Conservation (phyloP, 2,329 filamentous ascomycete genomes). For the Amesomyces nigricolor region DNA sequence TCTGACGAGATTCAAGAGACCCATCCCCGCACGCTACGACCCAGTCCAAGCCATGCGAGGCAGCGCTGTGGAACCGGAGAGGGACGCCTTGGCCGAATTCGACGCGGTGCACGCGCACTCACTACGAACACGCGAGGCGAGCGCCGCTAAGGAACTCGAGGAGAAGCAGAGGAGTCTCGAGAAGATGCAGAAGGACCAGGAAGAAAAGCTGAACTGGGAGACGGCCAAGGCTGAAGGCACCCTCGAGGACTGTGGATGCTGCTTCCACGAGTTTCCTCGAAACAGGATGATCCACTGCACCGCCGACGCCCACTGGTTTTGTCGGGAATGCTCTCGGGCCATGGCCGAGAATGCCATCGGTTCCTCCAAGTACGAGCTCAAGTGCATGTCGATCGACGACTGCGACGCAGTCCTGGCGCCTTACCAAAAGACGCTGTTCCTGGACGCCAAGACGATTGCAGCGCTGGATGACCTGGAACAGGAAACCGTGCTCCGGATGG, state of each 20-base stretch:
- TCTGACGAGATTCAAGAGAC: slow-evolving; percentile 30
- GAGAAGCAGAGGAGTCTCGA: slow-evolving; percentile 29
- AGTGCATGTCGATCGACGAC: slow-evolving; percentile 64
- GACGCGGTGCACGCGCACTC: slow-evolving; percentile 32
- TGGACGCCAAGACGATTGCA: slow-evolving; percentile 52
- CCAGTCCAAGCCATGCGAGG: slow-evolving; percentile 22
- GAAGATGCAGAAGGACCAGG: slow-evolving; percentile 33
- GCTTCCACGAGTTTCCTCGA: slow-evolving; percentile 59
- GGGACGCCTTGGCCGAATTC: slow-evolving; percentile 37
- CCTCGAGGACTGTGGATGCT: slow-evolving; percentile 66
- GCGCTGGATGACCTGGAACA: slow-evolving; percentile 68
- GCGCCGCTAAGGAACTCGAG: slow-evolving; percentile 23
- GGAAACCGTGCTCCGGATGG: slow-evolving; percentile 61
- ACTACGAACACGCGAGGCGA: slow-evolving; percentile 25
- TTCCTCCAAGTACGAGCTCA: slow-evolving; percentile 59
- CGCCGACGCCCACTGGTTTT: slow-evolving; percentile 62
- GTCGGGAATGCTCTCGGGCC: slow-evolving; percentile 56
- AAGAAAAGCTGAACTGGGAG: slow-evolving; percentile 38
- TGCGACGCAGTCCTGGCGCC: slow-evolving; percentile 58
- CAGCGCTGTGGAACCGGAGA: slow-evolving; percentile 17
- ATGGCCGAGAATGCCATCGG: slow-evolving; percentile 66
- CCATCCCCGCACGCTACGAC: slow-evolving; percentile 20
- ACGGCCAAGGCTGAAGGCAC: slow-evolving; percentile 44
- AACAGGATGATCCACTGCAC: slow-evolving; percentile 66
- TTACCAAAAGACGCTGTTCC: slow-evolving; percentile 49